Base-by-base conservation (phyloP, 306 rosid species). In the Cucumis melo region DNA sequence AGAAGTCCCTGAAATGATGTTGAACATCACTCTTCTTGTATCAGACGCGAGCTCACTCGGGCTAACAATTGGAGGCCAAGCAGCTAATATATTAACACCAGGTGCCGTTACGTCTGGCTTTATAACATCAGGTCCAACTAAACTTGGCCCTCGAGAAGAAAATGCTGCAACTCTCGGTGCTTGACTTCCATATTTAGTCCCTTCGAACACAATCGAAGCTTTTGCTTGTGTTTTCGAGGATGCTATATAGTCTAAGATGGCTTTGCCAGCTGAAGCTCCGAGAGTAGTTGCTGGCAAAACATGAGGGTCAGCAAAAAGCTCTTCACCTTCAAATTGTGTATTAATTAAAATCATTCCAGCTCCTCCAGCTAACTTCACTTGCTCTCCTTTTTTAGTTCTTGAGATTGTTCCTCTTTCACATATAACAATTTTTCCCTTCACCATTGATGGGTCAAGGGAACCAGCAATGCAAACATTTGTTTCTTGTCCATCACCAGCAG, bases 101-200 rank as follows among this genome's bases (percentile, higher is more conserved):
- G 93, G 97, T 44, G 92, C 97, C 17, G 97, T 87, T 24, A 91
- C 57, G 64, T 91, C 97, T 0, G 97, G 97, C 78, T 91, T 89
- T 42, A 91, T 89, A 60, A 91, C 83, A 13, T 85, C 88, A 8
- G 51, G 87, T 66, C 82, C 92, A 2, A 82, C 29, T 2, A 53
- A 10, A 34, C 80, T 89, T 16, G 96, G 93, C 50, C 96, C 96
- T 81, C 96, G 78, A 7, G 93, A 91, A 17, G 96, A 91, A 81
- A 91, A 87, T 7, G 91, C 93, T 57, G 92, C 96, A 78, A 91
- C 58, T 24, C 66, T 67, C 8, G 96, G 92, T 19, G 93, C 93
- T 48, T 74, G 62, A 23, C 84, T 84, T 15, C 90, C 90, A 6
- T 81, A 91, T 14, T 23, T 82, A 15, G 92, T 87, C 27, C 93